Conservation (phyloP, 768 basidiomycete genomes). For the Phaeotremella fagi region DNA sequence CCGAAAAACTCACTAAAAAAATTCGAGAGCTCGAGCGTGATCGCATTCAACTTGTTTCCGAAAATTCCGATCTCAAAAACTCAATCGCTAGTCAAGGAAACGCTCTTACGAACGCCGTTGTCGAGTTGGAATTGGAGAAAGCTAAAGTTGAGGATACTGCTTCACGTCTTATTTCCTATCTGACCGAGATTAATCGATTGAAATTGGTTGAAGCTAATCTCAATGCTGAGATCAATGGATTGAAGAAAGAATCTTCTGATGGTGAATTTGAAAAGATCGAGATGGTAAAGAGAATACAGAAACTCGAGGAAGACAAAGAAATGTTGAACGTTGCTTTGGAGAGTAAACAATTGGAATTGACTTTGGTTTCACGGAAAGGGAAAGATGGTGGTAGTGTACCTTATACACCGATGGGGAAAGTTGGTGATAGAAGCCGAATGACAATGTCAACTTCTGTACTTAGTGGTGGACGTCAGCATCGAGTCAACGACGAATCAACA, state of each 20-base stretch:
- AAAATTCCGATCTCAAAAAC: constrained; percentile 8
- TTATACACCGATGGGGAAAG: neutral
- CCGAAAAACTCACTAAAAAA: constrained; percentile 2
- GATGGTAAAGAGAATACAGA: constrained; percentile 11
- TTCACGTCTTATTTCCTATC: constrained; percentile 21
- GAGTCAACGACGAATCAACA: constrained; percentile 3
- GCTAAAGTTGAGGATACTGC: constrained; percentile 9
- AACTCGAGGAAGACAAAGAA: constrained; percentile 18
- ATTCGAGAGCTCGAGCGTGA: constrained; percentile 11
- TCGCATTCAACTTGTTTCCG: constrained; percentile 2
- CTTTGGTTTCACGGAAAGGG: constrained; percentile 13
- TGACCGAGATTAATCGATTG: constrained; percentile 31
- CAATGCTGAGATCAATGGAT: constrained; percentile 4
- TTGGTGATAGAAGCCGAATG: neutral
- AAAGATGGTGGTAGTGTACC: neutral
- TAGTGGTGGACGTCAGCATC: constrained; percentile 1
- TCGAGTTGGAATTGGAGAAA: constrained; percentile 20
- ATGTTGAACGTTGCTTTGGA: constrained; percentile 27
- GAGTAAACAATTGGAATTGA: constrained; percentile 23
- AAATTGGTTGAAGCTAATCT: constrained; percentile 24
- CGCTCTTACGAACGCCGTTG: constrained; percentile 8
- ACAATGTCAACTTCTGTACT: constrained; percentile 10
- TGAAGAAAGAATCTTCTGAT: constrained; percentile 1
- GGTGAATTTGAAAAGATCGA: constrained; percentile 9
- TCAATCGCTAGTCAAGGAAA: constrained; percentile 6